Evolutionary conservation across 495 filamentous ascomycete genomes (phyloP).

Genomic region (Neurospora sp.): DNA sequence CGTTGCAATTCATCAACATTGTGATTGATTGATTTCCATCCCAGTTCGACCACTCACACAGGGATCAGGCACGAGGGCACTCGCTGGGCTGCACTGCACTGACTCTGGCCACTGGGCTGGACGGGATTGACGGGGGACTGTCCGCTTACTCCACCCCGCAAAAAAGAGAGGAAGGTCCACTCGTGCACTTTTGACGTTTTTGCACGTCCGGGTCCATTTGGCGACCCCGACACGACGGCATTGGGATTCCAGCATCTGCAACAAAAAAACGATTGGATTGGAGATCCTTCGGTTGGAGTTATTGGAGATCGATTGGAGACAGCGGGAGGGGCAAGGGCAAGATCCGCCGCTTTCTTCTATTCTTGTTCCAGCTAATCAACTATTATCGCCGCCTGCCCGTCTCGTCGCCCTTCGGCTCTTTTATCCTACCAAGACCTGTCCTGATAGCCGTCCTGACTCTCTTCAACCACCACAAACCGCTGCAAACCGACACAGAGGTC

Average conservation of each 20-base stretch:
- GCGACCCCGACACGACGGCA: neutral
- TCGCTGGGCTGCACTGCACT: neutral
- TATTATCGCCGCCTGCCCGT: neutral
- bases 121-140: neutral
- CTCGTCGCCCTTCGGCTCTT: neutral
- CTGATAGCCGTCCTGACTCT: constrained; percentile 12
- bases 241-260: neutral
- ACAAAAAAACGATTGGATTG: neutral
- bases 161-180: neutral
- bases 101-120: neutral
- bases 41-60: neutral
- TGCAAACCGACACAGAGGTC: constrained; percentile 16
- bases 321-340: neutral
- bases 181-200: neutral
- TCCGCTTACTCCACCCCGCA: neutral
- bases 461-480: constrained; percentile 25
- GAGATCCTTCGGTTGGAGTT: neutral
- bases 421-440: constrained; percentile 8
- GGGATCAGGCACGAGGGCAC: neutral
- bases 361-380: neutral
- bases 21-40: neutral
- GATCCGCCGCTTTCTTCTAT: neutral
- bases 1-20: neutral
- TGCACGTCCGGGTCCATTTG: neutral
- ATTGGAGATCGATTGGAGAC: neutral